Percentiles rank a stretch among this genome's conserved stretches.
These are phyloP conservation scores for Ascochyta clinopodiicola DNA, from an alignment of 2,329 filamentous ascomycete genomes.

Conservation along the genomic window DNA sequence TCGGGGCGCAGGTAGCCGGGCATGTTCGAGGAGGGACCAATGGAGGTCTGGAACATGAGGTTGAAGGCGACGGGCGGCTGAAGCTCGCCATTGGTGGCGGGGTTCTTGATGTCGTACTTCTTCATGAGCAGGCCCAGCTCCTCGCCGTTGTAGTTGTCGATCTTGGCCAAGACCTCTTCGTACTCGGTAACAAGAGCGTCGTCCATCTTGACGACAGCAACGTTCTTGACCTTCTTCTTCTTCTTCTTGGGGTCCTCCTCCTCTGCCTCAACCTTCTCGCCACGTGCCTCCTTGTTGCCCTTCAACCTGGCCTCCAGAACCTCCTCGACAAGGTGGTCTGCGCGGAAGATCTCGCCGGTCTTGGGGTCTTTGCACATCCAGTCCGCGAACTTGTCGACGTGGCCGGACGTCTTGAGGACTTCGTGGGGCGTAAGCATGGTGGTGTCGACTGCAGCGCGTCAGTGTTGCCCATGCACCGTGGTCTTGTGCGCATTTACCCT, in stretches of 20 bases:
- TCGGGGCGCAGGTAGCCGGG: constrained; percentile 74
- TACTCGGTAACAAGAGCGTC: constrained; percentile 88
- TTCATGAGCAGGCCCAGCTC: constrained; percentile 84
- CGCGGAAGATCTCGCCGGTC: constrained; percentile 94
- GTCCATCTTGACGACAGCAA: constrained; percentile 76
- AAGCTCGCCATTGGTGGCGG: constrained; percentile 76
- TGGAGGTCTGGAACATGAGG: constrained; percentile 97
- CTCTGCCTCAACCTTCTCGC: constrained; percentile 75
- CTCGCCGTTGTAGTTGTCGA: constrained; percentile 91
- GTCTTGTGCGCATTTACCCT: constrained; percentile 50
- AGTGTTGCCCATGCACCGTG: constrained; percentile 16
- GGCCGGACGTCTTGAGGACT: constrained; percentile 89
- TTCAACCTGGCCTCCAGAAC: constrained; percentile 86
- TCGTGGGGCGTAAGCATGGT: constrained; percentile 92
- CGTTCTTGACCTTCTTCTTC: constrained; percentile 76
- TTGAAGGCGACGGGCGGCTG: constrained; percentile 90
- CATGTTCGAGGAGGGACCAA: constrained; percentile 87
- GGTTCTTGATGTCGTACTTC: constrained; percentile 91
- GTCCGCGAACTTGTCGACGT: constrained; percentile 97
- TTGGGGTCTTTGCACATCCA: constrained; percentile 99
- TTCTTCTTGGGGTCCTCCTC: constrained; percentile 86
- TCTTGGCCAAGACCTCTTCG: constrained; percentile 86
- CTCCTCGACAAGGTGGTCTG: constrained; percentile 96
- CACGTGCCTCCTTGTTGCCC: constrained; percentile 90
- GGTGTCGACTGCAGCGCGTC: constrained; percentile 70